phyloP scores from a whole-genome alignment of 441 rosid species.

The Adansonia madagascariensis region DNA sequence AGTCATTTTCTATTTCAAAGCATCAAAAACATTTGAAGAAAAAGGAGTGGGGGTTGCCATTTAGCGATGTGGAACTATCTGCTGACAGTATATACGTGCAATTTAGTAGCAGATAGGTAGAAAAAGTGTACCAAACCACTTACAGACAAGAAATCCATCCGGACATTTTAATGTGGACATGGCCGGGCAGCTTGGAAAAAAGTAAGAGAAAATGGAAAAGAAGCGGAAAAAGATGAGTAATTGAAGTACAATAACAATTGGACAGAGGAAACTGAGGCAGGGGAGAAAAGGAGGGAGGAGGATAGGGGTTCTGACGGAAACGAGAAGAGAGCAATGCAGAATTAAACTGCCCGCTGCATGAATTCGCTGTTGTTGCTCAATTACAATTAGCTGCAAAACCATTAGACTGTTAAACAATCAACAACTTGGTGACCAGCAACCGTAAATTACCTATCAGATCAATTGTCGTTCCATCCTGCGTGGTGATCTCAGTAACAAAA shows the following conservation, averaged over 20 bases:
- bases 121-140: background rate
- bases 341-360: no score
- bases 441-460: slow-evolving; percentile 72
- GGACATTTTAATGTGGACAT: no score
- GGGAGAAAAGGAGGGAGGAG: background rate
- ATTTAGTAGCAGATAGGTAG: background rate
- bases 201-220: no score
- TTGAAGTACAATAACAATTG: no score
- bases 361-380: no score
- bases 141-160: no score
- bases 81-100: background rate
- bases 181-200: no score
- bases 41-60: background rate
- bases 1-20: background rate
- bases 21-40: background rate
- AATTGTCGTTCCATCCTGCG: slow-evolving; percentile 88
- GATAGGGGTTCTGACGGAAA: background rate
- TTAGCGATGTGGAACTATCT: background rate
- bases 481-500: slow-evolving; percentile 66
- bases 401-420: no score
- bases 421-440: background rate
- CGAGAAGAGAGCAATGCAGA: background rate
- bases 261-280: background rate
- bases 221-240: background rate
- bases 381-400: no score